Evolutionary conservation across 495 filamentous ascomycete genomes (phyloP).

Genomic region (Penicillium cataractarum): DNA sequence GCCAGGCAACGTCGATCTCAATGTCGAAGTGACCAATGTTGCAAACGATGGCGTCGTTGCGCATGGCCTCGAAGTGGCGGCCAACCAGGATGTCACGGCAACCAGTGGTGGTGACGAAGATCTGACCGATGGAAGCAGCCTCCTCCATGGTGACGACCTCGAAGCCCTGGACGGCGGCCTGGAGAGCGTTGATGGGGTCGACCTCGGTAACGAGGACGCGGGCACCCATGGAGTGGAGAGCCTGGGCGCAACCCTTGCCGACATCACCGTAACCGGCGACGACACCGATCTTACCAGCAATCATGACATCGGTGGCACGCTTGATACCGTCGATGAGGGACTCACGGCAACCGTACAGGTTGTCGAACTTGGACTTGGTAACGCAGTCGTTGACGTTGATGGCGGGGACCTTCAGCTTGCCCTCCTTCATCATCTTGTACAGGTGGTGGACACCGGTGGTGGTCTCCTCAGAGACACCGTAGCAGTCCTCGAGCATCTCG

Average conservation of each 20-base stretch:
- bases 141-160: constrained; percentile 98
- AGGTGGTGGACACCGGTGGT: constrained; percentile 99
- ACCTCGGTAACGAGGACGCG: constrained; percentile 96
- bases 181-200: constrained; percentile 99
- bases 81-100: constrained; percentile 96
- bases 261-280: constrained; percentile 99
- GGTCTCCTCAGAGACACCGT: constrained; percentile 98
- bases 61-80: constrained; percentile 94
- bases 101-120: constrained; percentile 99
- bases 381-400: constrained; percentile 99
- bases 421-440: constrained; percentile 94
- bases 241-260: constrained; percentile 97
- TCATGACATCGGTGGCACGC: constrained; percentile 99
- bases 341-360: constrained; percentile 99
- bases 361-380: constrained; percentile 99
- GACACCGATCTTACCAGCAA: constrained; percentile 96
- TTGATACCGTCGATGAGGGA: constrained; percentile 99
- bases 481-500: constrained; percentile 96
- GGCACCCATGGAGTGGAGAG: constrained; percentile 94
- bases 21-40: constrained; percentile 99
- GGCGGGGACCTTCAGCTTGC: constrained; percentile 87
- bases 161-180: constrained; percentile 96
- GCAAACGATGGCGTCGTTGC: constrained; percentile 98
- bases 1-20: constrained; percentile 99
- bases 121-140: constrained; percentile 83